Evolutionary conservation across 2,329 filamentous ascomycete species (phyloP), one percentile per base, ranked within the genome.

Genomic region (Ilyonectria sp.): DNA sequence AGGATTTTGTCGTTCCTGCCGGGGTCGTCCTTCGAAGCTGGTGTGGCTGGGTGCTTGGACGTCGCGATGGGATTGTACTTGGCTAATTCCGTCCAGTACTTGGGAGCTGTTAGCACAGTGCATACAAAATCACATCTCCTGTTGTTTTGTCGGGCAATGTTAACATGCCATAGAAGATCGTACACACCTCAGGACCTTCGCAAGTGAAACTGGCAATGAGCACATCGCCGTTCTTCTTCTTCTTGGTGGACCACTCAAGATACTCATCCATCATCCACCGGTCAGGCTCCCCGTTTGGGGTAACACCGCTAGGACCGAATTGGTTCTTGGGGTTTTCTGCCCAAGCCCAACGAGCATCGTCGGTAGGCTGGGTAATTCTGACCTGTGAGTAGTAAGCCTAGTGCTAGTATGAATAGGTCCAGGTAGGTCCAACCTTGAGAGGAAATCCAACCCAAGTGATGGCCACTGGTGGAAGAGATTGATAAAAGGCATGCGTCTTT

Each of bases 161-260:
- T 23, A 1, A 7, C 19, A 46, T 46, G 5, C 1, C 33, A 9
- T 47, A 13, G 43, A 35, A 21, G 7, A 11, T 5, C 6, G 17
- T 11, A 44, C 57, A 6, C 40, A 62, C 63, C 58, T 66, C 63
- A 1, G 63, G 63, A 8, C 58, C 57, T 49, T 66, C 63, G 21
- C 63, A 61, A 8, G 58, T 66, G 26, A 57, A 66, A 17, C 44
- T 57, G 2, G 52, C 63, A 49, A 49, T 19, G 15, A 65, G 57
- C n/a, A 40, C 47, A 19, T 40, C 23, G 23, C 26, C 26, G 6
- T 65, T 15, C 8, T 52, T 21, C 26, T 65, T 37, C 31, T 15
- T 60, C 26, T 61, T 55, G 15, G 61, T 57, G n/a, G 63, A 56
- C 63, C 58, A 66, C 23, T 66, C 63, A 6, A 60, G 53, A 31